Evolutionary conservation across 768 basidiomycete genomes (phyloP).

Genomic region (Nidula microcarpa): DNA sequence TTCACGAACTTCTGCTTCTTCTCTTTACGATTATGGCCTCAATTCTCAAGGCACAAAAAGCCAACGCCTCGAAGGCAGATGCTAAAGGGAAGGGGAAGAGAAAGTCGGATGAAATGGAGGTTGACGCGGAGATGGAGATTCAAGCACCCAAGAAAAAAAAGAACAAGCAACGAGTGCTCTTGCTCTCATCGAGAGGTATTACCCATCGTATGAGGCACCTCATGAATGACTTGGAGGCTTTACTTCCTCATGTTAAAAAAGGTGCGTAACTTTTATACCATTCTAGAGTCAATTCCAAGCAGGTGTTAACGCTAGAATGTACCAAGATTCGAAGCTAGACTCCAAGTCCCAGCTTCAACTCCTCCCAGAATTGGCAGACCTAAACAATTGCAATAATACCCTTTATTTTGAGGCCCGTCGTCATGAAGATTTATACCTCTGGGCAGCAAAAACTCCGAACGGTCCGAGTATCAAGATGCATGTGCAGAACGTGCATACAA

Average conservation of each 20-base stretch:
- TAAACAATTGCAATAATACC: slow-evolving; percentile 97
- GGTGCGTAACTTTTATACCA: slow-evolving; percentile 43
- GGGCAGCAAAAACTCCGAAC: slow-evolving; percentile 96
- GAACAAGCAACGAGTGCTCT: slow-evolving; percentile 93
- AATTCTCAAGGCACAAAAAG: slow-evolving; percentile 57
- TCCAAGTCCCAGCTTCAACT: slow-evolving; percentile 92
- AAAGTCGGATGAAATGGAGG: slow-evolving; percentile 49
- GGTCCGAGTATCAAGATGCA: slow-evolving; percentile 97
- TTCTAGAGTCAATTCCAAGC: not conserved
- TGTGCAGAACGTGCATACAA: slow-evolving; percentile 97
- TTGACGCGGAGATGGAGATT: slow-evolving; percentile 2
- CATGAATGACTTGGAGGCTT: slow-evolving; percentile 88
- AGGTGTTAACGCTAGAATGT: not conserved
- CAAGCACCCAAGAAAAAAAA: slow-evolving; percentile 51
- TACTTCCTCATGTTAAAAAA: slow-evolving; percentile 96
- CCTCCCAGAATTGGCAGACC: slow-evolving; percentile 93
- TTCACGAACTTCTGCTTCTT: not conserved
- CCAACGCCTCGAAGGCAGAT: slow-evolving; percentile 48
- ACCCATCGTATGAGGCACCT: slow-evolving; percentile 97
- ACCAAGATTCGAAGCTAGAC: slow-evolving; percentile 90
- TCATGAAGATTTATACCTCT: slow-evolving; percentile 94
- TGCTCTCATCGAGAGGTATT: slow-evolving; percentile 90
- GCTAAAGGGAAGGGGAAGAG: slow-evolving; percentile 61
- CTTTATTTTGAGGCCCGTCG: slow-evolving; percentile 96
- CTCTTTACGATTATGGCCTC: slow-evolving; percentile 49